Evolutionary conservation across 2,329 filamentous ascomycete species (phyloP), one percentile per base, ranked within the genome.

Genomic region (Camptophora hylomeconis): DNA sequence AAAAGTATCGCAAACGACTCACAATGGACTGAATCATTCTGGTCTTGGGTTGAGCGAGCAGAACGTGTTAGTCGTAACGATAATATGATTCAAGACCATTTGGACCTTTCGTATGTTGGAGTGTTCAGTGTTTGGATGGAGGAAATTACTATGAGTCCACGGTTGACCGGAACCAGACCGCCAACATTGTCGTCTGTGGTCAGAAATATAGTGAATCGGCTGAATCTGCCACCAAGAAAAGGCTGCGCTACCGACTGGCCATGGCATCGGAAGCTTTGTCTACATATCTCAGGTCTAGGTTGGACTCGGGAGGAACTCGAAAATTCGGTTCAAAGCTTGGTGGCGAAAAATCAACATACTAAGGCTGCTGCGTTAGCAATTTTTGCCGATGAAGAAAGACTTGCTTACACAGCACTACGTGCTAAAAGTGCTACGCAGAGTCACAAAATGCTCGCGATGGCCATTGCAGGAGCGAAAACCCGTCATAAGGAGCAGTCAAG

Each of bases 361-460:
- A 73, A 74, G 51, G 72, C 72, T 10, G 69, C 75, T 28, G 69
- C 71, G 2, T 50, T 75, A 22, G 71, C 72, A 3, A 58, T 75
- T 4, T 69, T 75, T 39, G 67, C 74, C 34, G 63, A 67, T 28
- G 60, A 72, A 42, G 63, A 65, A 17, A 67, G 72, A 33, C 51
- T 75, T 5, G 72, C 71, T 3, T 60, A 72, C 20, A 53, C 64
- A 22, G 58, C 70, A 1, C 54, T 77, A 9, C 61, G 65, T 17
- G 60, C 59, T 5, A 67, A 68, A 35, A 60, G 64, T 13, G 57
- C 65, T 2, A 32, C 57, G 45, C 38, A 74, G 57, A 65, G 69
- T 3, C 62, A 71, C 31, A 65, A 67, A 32, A 62, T 69, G 31
- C 59, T 68, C 10, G 61, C 74, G 1, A 61, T 65, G 53, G 61